These are phyloP conservation scores for Alternaria alternata DNA, from an alignment of 2,329 filamentous ascomycete species.

Conservation along the genomic window DNA sequence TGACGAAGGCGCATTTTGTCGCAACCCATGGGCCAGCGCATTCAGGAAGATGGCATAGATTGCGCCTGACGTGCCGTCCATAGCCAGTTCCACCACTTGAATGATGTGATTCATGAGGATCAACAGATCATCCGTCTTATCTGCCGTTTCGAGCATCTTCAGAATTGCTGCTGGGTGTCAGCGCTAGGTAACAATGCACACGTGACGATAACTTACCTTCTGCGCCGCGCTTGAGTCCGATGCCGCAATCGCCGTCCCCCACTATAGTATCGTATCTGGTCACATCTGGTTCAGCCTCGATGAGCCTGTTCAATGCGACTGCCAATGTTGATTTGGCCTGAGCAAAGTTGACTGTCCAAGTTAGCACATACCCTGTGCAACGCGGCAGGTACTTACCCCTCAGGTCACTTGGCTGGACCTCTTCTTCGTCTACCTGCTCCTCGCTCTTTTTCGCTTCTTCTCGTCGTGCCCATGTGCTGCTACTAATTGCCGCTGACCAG, in stretches of 20 bases:
- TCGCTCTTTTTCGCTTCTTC: conserved; percentile 54
- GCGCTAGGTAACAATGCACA: conserved; percentile 24
- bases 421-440: conserved; percentile 51
- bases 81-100: conserved; percentile 70
- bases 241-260: conserved; percentile 89
- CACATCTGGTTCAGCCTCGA: conserved; percentile 70
- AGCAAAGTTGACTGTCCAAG: conserved; percentile 59
- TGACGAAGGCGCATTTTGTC: conserved; percentile 60
- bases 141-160: conserved; percentile 51
- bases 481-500: conserved; percentile 69
- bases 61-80: conserved; percentile 80
- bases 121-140: conserved; percentile 65
- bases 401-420: conserved; percentile 62
- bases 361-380: conserved; percentile 15
- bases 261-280: conserved; percentile 80
- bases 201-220: conserved; percentile 62
- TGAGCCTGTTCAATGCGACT: conserved; percentile 66
- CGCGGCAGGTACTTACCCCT: conserved; percentile 51
- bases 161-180: conserved; percentile 51
- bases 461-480: conserved; percentile 65
- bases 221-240: conserved; percentile 85
- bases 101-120: conserved; percentile 68
- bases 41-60: conserved; percentile 91
- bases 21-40: conserved; percentile 75
- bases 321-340: conserved; percentile 62